Percentiles rank a stretch among this genome's conserved stretches.
These are phyloP conservation scores for Dryas drummondii DNA, from an alignment of 306 rosid species.

Conservation along the genomic window DNA sequence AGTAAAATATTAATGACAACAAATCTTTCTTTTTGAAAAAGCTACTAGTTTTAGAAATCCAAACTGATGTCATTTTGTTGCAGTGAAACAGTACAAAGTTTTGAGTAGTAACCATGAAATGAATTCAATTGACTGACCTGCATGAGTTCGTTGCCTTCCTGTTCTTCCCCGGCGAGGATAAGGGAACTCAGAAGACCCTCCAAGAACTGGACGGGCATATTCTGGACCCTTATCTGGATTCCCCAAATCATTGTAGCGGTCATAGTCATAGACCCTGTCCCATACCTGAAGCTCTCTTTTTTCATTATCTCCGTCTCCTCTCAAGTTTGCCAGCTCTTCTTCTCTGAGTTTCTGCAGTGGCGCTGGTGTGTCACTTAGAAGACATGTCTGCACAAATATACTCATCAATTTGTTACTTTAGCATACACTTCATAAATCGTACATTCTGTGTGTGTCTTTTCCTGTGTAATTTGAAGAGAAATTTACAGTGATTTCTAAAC, in stretches of 20 bases:
- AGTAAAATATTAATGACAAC: neutral
- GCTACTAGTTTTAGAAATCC: too few species aligned
- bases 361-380: slow-evolving; percentile 65
- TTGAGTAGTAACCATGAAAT: neutral
- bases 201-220: slow-evolving; percentile 66
- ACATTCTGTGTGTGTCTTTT: too few species aligned
- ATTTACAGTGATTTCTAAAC: neutral
- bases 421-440: too few species aligned
- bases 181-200: slow-evolving; percentile 73
- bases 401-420: neutral
- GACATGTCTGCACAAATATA: slow-evolving; percentile 51
- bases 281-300: slow-evolving; percentile 53
- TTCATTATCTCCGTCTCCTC: slow-evolving; percentile 52
- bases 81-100: neutral
- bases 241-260: slow-evolving; percentile 63
- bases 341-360: slow-evolving; percentile 58
- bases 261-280: slow-evolving; percentile 87
- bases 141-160: slow-evolving; percentile 48
- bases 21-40: neutral
- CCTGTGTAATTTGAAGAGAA: neutral
- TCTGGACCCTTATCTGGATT: slow-evolving; percentile 48
- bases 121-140: slow-evolving; percentile 40
- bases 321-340: slow-evolving; percentile 60
- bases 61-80: too few species aligned
- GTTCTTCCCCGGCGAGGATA: slow-evolving; percentile 89